phyloP scores from a whole-genome alignment of 1,284 basidiomycete genomes.

The Puccinia horiana region DNA sequence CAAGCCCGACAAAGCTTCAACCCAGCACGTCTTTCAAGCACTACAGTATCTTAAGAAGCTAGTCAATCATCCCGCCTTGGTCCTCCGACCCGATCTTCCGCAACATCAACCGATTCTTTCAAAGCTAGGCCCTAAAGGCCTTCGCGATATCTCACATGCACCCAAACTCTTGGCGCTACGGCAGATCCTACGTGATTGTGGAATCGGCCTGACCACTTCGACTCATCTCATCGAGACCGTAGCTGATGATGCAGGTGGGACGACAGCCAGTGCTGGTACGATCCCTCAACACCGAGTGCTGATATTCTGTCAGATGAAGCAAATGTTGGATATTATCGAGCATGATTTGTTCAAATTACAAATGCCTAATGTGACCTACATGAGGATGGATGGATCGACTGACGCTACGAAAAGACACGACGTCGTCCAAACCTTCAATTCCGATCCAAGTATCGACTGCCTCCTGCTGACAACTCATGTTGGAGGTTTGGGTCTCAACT shows the following conservation, averaged over 20 bases:
- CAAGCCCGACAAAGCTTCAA: slow-evolving; percentile 62
- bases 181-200: slow-evolving; percentile 90
- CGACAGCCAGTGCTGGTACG: slow-evolving; percentile 56
- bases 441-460: slow-evolving; percentile 96
- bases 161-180: slow-evolving; percentile 93
- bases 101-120: slow-evolving; percentile 68
- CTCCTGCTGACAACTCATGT: slow-evolving; percentile 94
- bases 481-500: slow-evolving; percentile 89
- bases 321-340: slow-evolving; percentile 98
- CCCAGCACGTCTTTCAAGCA: slow-evolving; percentile 91
- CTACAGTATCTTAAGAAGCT: slow-evolving; percentile 95
- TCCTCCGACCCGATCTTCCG: slow-evolving; percentile 71
- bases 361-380: slow-evolving; percentile 96
- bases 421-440: slow-evolving; percentile 96
- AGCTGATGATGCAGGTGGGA: slow-evolving; percentile 60
- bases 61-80: slow-evolving; percentile 92
- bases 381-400: slow-evolving; percentile 90
- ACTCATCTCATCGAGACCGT: slow-evolving; percentile 66
- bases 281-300: slow-evolving; percentile 95
- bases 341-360: slow-evolving; percentile 82
- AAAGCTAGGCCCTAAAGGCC: slow-evolving; percentile 62
- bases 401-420: slow-evolving; percentile 88
- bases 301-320: slow-evolving; percentile 98
- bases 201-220: slow-evolving; percentile 72
- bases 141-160: slow-evolving; percentile 83